Conservation (phyloP, 805 yeast genomes). For the Metschnikowia hibisci region DNA sequence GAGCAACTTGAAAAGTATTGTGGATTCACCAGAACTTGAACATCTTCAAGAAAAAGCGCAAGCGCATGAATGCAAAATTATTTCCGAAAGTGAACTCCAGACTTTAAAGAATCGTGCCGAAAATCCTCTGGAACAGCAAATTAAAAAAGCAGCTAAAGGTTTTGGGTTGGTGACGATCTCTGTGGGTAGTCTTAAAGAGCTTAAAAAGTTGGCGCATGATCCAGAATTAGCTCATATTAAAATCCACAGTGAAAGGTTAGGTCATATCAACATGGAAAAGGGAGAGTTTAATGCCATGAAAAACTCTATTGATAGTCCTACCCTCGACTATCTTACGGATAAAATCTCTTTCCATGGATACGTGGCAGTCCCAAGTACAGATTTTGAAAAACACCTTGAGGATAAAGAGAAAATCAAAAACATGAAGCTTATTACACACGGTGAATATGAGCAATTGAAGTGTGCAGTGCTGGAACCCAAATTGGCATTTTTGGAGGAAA, state of each 20-base stretch:
- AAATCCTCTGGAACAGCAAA: constrained; percentile 9
- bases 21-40: constrained; percentile 10
- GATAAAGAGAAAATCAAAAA: constrained; percentile 27
- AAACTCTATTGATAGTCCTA: constrained; percentile 19
- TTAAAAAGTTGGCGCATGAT: constrained; percentile 12
- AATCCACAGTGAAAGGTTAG: constrained; percentile 19
- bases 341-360: constrained; percentile 15
- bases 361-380: constrained; percentile 19
- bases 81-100: constrained; percentile 7
- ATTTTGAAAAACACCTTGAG: constrained; percentile 23
- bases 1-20: constrained; percentile 3
- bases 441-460: constrained; percentile 17
- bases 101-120: constrained; percentile 11
- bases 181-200: constrained; percentile 3
- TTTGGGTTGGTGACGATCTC: constrained; percentile 7
- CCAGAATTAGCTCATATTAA: constrained; percentile 27
- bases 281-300: constrained; percentile 15
- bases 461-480: constrained; percentile 9
- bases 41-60: constrained; percentile 8
- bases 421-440: constrained; percentile 19
- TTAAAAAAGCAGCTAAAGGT: constrained; percentile 9
- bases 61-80: constrained; percentile 7
- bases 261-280: constrained; percentile 17
- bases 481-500: constrained; percentile 15
- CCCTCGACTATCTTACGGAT: constrained; percentile 16